Conservation (phyloP, 495 filamentous ascomycete genomes). For the Rhizodiscina lignyota region DNA sequence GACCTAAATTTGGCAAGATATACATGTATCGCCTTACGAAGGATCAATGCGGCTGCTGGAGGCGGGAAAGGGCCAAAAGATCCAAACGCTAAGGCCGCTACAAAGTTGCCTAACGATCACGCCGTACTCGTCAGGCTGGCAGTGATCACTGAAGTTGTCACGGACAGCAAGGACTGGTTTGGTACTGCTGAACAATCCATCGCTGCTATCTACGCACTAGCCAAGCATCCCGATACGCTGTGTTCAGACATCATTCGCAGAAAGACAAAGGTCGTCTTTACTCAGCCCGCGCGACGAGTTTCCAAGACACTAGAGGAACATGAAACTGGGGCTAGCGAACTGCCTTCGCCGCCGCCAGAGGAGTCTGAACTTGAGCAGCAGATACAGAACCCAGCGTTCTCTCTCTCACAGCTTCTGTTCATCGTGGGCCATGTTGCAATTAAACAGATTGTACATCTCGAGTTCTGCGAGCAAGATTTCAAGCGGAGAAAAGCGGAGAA, state of each 20-base stretch:
- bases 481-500: slow-evolving; percentile 90
- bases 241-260: slow-evolving; percentile 83
- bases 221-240: slow-evolving; percentile 84
- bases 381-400: slow-evolving; percentile 35
- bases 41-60: slow-evolving; percentile 66
- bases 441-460: slow-evolving; percentile 99
- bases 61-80: slow-evolving; percentile 28
- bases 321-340: slow-evolving; percentile 22
- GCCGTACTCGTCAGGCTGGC: slow-evolving; percentile 65
- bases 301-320: slow-evolving; percentile 15
- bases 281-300: not conserved
- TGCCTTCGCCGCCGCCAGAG: slow-evolving; percentile 21
- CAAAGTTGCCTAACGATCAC: slow-evolving; percentile 82
- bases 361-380: slow-evolving; percentile 25
- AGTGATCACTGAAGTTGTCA: slow-evolving; percentile 65
- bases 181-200: slow-evolving; percentile 97
- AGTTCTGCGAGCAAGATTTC: slow-evolving; percentile 91
- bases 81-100: slow-evolving; percentile 37
- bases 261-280: slow-evolving; percentile 73
- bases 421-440: slow-evolving; percentile 93
- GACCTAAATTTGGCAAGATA: slow-evolving; percentile 87
- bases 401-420: slow-evolving; percentile 81
- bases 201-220: slow-evolving; percentile 85
- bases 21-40: slow-evolving; percentile 78
- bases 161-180: slow-evolving; percentile 86